phyloP scores from a whole-genome alignment of 441 rosid genomes.

The Manihot esculenta region DNA sequence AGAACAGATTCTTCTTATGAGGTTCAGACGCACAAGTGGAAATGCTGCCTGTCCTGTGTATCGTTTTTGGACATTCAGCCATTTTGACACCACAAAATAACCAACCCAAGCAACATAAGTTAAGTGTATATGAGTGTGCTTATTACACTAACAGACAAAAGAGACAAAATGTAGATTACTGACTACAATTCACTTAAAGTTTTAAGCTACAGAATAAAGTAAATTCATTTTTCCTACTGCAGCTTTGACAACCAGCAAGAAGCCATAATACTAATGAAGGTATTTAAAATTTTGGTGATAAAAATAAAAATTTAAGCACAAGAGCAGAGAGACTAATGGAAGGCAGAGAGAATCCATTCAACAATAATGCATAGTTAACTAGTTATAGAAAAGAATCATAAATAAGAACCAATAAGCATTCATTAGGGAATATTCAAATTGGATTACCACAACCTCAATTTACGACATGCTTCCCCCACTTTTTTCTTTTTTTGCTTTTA shows the following conservation, averaged over 20 bases:
- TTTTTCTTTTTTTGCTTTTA: neutral
- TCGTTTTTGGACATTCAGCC: slow-evolving; percentile 14
- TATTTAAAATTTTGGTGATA: neutral
- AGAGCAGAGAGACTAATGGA: no score
- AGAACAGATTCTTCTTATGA: slow-evolving; percentile 64
- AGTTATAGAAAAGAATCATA: neutral
- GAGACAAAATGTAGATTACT: neutral
- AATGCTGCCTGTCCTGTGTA: slow-evolving; percentile 64
- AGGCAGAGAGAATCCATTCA: neutral
- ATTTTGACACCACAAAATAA: slow-evolving; percentile 14
- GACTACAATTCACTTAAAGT: neutral
- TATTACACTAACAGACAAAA: neutral
- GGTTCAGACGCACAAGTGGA: slow-evolving; percentile 58
- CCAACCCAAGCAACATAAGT: neutral
- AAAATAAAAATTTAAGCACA: neutral
- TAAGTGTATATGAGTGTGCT: neutral
- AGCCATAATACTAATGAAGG: neutral
- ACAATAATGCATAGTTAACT: neutral
- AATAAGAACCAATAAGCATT: neutral
- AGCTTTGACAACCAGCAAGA: neutral
- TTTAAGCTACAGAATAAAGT: neutral
- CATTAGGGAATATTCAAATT: neutral
- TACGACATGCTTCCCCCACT: neutral
- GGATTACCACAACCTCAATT: neutral
- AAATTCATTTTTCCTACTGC: neutral